phyloP scores from a whole-genome alignment of 2,329 filamentous ascomycete species.

The Scopulariopsis brevicaulis region DNA sequence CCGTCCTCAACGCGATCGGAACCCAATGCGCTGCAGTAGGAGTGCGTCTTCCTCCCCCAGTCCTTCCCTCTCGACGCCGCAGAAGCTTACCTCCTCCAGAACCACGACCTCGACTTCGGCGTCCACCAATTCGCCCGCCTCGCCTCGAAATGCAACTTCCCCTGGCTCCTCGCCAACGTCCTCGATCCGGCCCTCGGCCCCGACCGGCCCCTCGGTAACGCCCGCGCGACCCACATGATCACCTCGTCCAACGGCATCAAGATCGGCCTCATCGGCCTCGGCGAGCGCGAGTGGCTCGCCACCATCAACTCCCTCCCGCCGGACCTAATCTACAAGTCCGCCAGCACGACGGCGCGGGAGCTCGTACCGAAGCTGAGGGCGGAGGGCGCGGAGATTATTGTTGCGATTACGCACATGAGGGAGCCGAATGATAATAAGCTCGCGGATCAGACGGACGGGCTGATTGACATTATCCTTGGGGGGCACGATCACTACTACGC shows the following conservation, averaged over 20 bases:
- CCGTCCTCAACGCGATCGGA: constrained; percentile 65
- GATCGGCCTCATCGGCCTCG: constrained; percentile 74
- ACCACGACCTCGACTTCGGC: constrained; percentile 90
- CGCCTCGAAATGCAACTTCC: constrained; percentile 65
- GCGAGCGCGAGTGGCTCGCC: constrained; percentile 79
- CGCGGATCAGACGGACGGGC: constrained; percentile 58
- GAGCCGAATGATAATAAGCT: constrained; percentile 87
- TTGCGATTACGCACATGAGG: constrained; percentile 75
- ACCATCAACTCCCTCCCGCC: constrained; percentile 83
- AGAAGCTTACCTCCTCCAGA: constrained; percentile 30
- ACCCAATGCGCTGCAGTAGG: constrained; percentile 77
- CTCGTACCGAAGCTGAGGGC: constrained; percentile 61
- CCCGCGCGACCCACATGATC: constrained; percentile 63
- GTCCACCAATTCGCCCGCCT: constrained; percentile 69
- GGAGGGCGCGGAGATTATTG: constrained; percentile 70
- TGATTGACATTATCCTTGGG: constrained; percentile 77
- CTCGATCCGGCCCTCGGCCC: constrained; percentile 73
- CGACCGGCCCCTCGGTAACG: constrained; percentile 63
- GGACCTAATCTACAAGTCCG: constrained; percentile 70
- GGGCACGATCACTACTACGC: constrained; percentile 87
- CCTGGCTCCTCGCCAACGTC: constrained; percentile 84
- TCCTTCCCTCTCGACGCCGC: background rate
- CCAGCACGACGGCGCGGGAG: constrained; percentile 62
- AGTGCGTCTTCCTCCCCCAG: constrained; percentile 34
- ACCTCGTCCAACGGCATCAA: constrained; percentile 76